phyloP scores from a whole-genome alignment of 2,329 filamentous ascomycete genomes.

The Cercospora janseana region DNA sequence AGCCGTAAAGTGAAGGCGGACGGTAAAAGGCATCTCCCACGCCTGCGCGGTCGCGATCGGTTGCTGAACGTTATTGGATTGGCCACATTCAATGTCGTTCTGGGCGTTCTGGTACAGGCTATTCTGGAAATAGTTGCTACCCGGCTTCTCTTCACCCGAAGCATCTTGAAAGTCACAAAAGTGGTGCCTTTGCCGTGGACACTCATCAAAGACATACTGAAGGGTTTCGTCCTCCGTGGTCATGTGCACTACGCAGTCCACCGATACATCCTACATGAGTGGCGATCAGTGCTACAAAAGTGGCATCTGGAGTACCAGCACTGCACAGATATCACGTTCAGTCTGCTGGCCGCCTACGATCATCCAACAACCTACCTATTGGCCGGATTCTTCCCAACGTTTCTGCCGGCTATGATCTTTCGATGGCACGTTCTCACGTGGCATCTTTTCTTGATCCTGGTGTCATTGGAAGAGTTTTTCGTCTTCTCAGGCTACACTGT shows the following conservation, averaged over 20 bases:
- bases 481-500: slow-evolving; percentile 66
- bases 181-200: slow-evolving; percentile 58
- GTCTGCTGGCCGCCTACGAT: slow-evolving; percentile 64
- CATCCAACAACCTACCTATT: slow-evolving; percentile 65
- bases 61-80: slow-evolving; percentile 54
- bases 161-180: slow-evolving; percentile 58
- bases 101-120: slow-evolving; percentile 56
- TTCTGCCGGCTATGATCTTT: slow-evolving; percentile 63
- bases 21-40: slow-evolving; percentile 53
- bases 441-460: slow-evolving; percentile 61
- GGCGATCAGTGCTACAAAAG: slow-evolving; percentile 32
- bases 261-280: slow-evolving; percentile 61
- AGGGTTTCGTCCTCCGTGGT: slow-evolving; percentile 58
- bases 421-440: slow-evolving; percentile 72
- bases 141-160: slow-evolving; percentile 52
- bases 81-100: slow-evolving; percentile 55
- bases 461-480: slow-evolving; percentile 65
- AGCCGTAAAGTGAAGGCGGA: slow-evolving; percentile 68
- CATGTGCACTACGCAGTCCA: slow-evolving; percentile 72
- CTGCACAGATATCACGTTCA: slow-evolving; percentile 56
- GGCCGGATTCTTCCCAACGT: slow-evolving; percentile 62
- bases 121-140: slow-evolving; percentile 56
- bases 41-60: slow-evolving; percentile 42
- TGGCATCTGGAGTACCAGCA: slow-evolving; percentile 60
- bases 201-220: slow-evolving; percentile 55